These are phyloP conservation scores for Aspergillus egyptiacus DNA, from an alignment of 495 filamentous ascomycete species.

Conservation along the genomic window DNA sequence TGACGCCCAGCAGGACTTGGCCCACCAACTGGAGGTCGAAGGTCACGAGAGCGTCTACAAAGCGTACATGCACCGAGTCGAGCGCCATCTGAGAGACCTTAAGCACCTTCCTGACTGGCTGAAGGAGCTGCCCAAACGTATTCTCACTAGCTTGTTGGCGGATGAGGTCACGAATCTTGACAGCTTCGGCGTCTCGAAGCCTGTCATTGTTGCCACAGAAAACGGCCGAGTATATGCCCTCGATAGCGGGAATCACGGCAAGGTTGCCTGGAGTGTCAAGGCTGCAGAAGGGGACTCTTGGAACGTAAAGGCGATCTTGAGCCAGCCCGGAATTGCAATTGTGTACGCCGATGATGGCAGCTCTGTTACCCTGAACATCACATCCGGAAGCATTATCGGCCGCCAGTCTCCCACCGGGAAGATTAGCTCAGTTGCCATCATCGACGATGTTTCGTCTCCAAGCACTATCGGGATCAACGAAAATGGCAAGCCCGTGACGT, in stretches of 20 bases:
- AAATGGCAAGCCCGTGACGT: constrained; percentile 30
- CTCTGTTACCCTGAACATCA: constrained; percentile 48
- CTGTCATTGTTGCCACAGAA: constrained; percentile 73
- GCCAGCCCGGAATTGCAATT: constrained; percentile 50
- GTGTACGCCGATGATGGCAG: constrained; percentile 55
- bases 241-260: constrained; percentile 67
- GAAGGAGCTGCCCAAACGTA: constrained; percentile 54
- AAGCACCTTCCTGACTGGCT: constrained; percentile 72
- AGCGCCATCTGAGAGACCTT: constrained; percentile 74
- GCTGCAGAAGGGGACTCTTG: constrained; percentile 55
- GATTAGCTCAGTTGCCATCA: constrained; percentile 29
- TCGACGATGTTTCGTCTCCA: constrained; percentile 22
- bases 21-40: constrained; percentile 75
- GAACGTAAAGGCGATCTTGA: constrained; percentile 62
- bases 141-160: constrained; percentile 62
- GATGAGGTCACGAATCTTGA: constrained; percentile 60
- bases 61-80: constrained; percentile 84
- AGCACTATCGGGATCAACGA: constrained; percentile 26
- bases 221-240: constrained; percentile 74
- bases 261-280: constrained; percentile 67
- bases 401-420: constrained; percentile 26
- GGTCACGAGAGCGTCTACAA: constrained; percentile 69
- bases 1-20: constrained; percentile 64
- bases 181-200: constrained; percentile 81
- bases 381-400: constrained; percentile 51